Evolutionary conservation across 169 alveolate genomes (phyloP).

Genomic region (Besnoitia besnoiti): DNA sequence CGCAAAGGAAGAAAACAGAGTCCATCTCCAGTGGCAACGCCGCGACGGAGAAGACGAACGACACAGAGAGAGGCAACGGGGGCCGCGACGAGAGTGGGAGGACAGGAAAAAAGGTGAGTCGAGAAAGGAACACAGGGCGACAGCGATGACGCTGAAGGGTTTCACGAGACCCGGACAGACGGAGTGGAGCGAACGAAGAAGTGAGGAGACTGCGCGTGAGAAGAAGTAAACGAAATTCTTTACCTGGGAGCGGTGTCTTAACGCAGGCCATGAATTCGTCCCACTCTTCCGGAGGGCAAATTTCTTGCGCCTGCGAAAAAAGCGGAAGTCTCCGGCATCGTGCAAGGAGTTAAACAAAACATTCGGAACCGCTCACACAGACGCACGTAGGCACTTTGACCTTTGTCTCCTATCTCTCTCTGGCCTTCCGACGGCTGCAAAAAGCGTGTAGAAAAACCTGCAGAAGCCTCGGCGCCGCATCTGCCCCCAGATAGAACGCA

Average conservation of each 20-base stretch:
- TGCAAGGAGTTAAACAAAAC: background rate
- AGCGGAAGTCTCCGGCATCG: too few relatives aligned
- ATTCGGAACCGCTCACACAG: too few relatives aligned
- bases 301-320: conserved; percentile 53
- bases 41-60: background rate
- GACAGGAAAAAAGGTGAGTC: background rate
- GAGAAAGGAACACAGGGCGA: background rate
- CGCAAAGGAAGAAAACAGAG: background rate
- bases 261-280: conserved; percentile 52
- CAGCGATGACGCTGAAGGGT: background rate
- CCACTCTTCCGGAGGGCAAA: conserved; percentile 64
- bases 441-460: too few relatives aligned
- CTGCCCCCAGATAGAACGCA: too few relatives aligned
- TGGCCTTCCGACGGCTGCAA: too few relatives aligned
- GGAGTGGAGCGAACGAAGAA: background rate
- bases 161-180: background rate
- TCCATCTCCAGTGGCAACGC: too few relatives aligned
- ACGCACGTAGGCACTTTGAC: too few relatives aligned
- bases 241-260: background rate
- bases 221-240: too few relatives aligned
- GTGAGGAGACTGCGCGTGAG: background rate
- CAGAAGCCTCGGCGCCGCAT: too few relatives aligned
- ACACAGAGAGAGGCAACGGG: background rate
- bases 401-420: too few relatives aligned
- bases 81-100: background rate